Conservation (phyloP, 169 alveolate genomes). For the Babesia bigemina region DNA sequence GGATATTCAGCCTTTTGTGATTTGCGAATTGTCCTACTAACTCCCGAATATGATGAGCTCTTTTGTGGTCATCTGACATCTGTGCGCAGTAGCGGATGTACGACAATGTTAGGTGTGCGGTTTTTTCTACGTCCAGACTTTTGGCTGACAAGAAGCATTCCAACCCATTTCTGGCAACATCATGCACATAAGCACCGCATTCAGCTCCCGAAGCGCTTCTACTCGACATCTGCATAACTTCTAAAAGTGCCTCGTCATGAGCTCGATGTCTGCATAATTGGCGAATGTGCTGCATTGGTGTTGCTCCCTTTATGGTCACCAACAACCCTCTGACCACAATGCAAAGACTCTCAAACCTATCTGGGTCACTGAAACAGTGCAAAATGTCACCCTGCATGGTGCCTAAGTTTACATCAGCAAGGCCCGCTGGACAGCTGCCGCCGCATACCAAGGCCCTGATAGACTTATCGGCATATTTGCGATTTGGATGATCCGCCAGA, state of each 20-base stretch:
- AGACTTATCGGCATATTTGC: background rate
- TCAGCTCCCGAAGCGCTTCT: background rate
- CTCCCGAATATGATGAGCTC: background rate
- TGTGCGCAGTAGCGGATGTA: slow-evolving; percentile 1
- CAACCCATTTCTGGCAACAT: background rate
- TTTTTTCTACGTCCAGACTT: background rate
- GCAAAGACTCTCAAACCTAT: slow-evolving; percentile 1
- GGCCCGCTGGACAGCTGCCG: background rate
- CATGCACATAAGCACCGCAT: background rate
- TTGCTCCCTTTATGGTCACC: slow-evolving; percentile 6
- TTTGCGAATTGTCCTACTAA: slow-evolving; percentile 11
- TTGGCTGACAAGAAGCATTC: background rate
- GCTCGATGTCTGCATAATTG: slow-evolving; percentile 16
- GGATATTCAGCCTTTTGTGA: slow-evolving; percentile 18
- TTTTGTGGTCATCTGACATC: background rate
- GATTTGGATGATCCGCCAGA: background rate
- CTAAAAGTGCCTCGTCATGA: slow-evolving; percentile 1
- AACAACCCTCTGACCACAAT: slow-evolving; percentile 2
- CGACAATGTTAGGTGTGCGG: background rate
- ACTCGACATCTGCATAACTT: background rate
- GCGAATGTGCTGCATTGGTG: background rate
- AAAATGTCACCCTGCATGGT: background rate
- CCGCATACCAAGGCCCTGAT: background rate
- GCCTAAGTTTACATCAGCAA: background rate
- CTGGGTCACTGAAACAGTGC: slow-evolving; percentile 15